A percentile compares a stretch with the other conserved stretches of the same genome.
Evolutionary conservation across 225 moss, liverwort and hornwort species (phyloP).

Genomic region (Climacium dendroides): DNA sequence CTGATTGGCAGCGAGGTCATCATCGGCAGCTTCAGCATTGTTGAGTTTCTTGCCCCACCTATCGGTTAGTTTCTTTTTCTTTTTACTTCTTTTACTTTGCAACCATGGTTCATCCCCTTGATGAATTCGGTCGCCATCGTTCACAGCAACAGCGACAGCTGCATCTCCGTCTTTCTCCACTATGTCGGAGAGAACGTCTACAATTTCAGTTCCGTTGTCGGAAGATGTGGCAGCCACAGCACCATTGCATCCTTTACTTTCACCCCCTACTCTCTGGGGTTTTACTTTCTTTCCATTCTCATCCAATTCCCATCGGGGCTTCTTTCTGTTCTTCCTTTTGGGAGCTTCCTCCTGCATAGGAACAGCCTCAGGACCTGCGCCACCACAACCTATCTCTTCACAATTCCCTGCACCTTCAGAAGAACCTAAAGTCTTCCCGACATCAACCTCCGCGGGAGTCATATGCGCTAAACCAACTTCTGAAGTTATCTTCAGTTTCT

Average conservation of each 20-base stretch:
- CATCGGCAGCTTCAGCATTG: neutral
- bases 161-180: neutral
- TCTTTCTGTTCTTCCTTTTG: constrained; percentile 8
- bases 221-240: neutral
- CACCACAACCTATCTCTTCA: neutral
- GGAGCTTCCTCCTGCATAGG: neutral
- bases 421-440: neutral
- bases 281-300: constrained; percentile 19
- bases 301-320: constrained; percentile 25
- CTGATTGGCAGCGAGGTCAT: neutral
- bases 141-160: neutral
- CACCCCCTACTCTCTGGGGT: neutral
- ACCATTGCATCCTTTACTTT: neutral
- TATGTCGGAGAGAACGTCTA: neutral
- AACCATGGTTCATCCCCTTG: constrained; percentile 42
- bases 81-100: constrained; percentile 19
- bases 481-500: neutral
- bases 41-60: constrained; percentile 23
- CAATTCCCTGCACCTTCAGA: neutral
- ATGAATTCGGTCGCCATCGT: neutral
- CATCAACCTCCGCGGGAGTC: neutral
- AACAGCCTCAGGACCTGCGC: neutral
- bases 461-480: neutral
- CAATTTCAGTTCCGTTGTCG: neutral
- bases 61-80: constrained; percentile 16